Percentiles rank a stretch among this genome's conserved stretches.
Evolutionary conservation across 441 rosid species (phyloP).

Genomic region (Aleurites moluccanus): DNA sequence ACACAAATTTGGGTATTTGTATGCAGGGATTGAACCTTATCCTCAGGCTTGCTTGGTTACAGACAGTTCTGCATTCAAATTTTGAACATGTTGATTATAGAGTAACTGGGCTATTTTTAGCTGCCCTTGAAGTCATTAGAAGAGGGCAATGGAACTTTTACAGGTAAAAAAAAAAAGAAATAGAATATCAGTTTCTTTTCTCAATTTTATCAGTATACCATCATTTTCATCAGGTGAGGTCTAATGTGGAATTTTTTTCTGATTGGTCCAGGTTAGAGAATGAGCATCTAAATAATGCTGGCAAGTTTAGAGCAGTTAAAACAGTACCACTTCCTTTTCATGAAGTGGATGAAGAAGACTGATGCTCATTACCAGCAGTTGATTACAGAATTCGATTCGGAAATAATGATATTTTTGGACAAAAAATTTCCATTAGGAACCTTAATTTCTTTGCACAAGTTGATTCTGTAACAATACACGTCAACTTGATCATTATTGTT

Average conservation of each 20-base stretch:
- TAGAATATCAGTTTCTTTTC: not conserved
- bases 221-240: constrained; percentile 7
- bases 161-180: constrained; percentile 53
- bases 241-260: constrained; percentile 10
- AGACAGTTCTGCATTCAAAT: constrained; percentile 74
- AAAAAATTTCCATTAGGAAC: constrained; percentile 38
- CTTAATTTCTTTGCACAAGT: constrained; percentile 32
- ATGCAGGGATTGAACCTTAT: constrained; percentile 83
- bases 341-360: constrained; percentile 89
- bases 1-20: constrained; percentile 15
- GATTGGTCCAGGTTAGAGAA: constrained; percentile 87
- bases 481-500: constrained; percentile 29
- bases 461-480: no score
- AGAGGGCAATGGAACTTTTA: constrained; percentile 97
- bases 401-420: constrained; percentile 27
- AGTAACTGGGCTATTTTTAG: constrained; percentile 73
- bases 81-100: constrained; percentile 78
- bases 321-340: constrained; percentile 96
- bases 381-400: constrained; percentile 37
- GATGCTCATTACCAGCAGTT: constrained; percentile 44
- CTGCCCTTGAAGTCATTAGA: constrained; percentile 90
- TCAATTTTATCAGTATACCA: not conserved
- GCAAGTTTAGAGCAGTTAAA: constrained; percentile 90
- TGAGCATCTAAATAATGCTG: constrained; percentile 99
- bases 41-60: constrained; percentile 96